phyloP scores from a whole-genome alignment of 257 asterid species.

The Vinca minor region DNA sequence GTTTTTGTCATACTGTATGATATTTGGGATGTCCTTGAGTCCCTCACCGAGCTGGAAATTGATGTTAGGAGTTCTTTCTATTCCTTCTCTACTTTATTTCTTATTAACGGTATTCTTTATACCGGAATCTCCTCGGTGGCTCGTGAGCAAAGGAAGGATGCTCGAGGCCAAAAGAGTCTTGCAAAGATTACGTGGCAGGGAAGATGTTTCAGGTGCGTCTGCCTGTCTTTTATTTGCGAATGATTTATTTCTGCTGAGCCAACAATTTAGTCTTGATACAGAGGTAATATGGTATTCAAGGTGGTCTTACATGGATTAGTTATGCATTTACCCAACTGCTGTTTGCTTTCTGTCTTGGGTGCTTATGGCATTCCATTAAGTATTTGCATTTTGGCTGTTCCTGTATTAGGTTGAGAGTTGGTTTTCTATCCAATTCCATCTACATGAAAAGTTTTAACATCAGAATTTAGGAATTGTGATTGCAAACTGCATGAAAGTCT shows the following conservation, averaged over 20 bases:
- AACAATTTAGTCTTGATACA: neutral
- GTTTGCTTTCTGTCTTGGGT: neutral
- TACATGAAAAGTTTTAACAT: neutral
- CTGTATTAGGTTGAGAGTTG: neutral
- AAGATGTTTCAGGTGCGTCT: slow-evolving; percentile 21
- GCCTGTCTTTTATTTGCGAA: slow-evolving; percentile 3
- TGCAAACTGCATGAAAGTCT: neutral
- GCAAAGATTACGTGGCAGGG: slow-evolving; percentile 21
- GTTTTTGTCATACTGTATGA: slow-evolving; percentile 23
- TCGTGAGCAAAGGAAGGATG: slow-evolving; percentile 25
- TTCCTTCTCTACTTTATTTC: slow-evolving; percentile 15
- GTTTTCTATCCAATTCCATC: neutral
- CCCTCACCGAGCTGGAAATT: slow-evolving; percentile 21
- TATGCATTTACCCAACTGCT: neutral
- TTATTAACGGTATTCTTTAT: slow-evolving; percentile 10
- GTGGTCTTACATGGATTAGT: neutral
- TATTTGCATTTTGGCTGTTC: neutral
- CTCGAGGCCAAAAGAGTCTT: slow-evolving; percentile 21
- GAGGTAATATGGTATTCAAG: neutral
- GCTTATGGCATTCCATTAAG: neutral
- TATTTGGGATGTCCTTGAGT: slow-evolving; percentile 22
- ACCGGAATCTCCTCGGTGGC: slow-evolving; percentile 27
- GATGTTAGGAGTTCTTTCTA: slow-evolving; percentile 20
- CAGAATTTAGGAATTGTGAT: neutral
- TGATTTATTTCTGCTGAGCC: neutral